Evolutionary conservation across 2,329 filamentous ascomycete species (phyloP), one percentile per base, ranked within the genome.

Genomic region (Aspergillus hortae): DNA sequence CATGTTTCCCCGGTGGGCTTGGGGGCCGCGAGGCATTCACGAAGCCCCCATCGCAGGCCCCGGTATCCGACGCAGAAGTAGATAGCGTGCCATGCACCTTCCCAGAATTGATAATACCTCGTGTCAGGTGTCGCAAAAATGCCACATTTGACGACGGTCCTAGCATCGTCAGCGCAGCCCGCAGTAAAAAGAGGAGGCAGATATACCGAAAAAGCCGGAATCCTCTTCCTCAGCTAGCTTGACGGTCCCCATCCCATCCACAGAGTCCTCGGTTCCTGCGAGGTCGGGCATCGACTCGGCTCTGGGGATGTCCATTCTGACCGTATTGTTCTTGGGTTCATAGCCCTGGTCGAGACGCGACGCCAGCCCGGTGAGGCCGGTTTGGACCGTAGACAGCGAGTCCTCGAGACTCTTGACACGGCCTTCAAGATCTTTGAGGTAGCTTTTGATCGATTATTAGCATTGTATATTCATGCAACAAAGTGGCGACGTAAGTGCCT

Each of bases 171-270:
- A 42, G 40, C n/a, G 6, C 7, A 6, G 1, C 11, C 19, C 2
- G n/a, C 11, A 17, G 19, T 7, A 42, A 19, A 12, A 19, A 9
- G 15, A 23, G 19, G 40, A 1, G 10, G 40, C 19, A 48, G 21
- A 6, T 27, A n/a, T 57, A 64, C 71, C 73, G 46, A 72, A 71
- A 48, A 67, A 72, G 6, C 64, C 68, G 4, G 59, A 67, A 27
- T 70, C 67, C 42, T 69, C 63, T 44, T 74, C 71, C 42, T 72
- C 62, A 1, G 68, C 65, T 38, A 74, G 72, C 1, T 59, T 65
- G 21, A 67, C 64, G 11, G 65, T 64, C 11, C 63, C 67, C 63
- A 71, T 74, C 19, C 61, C 69, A 61, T 72, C 69, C 3, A 69
- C 57, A 19, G 66, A 61, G 49, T 67, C 63, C 43, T 63, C 40